These are phyloP conservation scores for Herpotrichia juniperi DNA, from an alignment of 2,329 filamentous ascomycete genomes.

Conservation along the genomic window DNA sequence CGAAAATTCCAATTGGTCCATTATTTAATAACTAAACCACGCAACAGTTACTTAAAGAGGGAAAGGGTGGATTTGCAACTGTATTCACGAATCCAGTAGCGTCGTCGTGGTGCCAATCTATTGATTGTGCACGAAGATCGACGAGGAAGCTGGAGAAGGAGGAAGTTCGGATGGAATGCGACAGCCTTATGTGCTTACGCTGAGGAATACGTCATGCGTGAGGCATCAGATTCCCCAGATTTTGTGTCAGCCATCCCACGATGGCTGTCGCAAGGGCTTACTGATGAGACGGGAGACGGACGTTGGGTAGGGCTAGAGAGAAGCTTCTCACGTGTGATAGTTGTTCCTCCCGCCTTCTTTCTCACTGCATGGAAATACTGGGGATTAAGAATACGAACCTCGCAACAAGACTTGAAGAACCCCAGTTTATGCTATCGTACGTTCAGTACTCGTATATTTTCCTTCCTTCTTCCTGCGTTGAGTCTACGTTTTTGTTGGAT, in stretches of 20 bases:
- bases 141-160: background rate
- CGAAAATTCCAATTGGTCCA: background rate
- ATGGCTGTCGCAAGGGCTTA: slow-evolving; percentile 2
- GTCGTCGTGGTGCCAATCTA: too few species aligned
- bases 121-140: background rate
- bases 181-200: slow-evolving; percentile 1
- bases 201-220: background rate
- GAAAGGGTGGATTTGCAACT: background rate
- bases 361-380: background rate
- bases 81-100: too few species aligned
- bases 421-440: too few species aligned
- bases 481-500: background rate
- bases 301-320: background rate
- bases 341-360: background rate
- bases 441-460: too few species aligned
- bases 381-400: background rate
- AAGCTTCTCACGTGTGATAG: slow-evolving; percentile 4
- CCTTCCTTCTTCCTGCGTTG: too few species aligned
- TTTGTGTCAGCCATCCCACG: background rate
- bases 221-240: slow-evolving; percentile 5
- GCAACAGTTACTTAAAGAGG: background rate
- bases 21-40: background rate
- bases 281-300: background rate
- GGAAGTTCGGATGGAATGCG: background rate
- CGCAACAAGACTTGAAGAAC: too few species aligned